Conservation (phyloP, 2,329 filamentous ascomycete genomes). For the Phialophora verrucosa region DNA sequence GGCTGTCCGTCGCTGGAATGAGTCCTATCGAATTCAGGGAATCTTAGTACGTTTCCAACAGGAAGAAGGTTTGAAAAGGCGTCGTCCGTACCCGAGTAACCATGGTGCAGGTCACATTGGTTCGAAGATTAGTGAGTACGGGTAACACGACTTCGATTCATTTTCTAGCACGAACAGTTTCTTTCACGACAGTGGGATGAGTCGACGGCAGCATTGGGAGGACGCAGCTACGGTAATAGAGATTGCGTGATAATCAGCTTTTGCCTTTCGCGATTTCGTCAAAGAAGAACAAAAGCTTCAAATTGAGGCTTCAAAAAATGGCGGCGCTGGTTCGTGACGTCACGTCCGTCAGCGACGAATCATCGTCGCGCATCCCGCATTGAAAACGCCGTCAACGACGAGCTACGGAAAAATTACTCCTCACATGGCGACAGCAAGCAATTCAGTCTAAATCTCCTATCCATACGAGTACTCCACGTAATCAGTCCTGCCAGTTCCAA, state of each 20-base stretch:
- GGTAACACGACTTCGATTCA: background rate
- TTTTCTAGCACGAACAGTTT: background rate
- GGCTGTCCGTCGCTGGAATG: background rate
- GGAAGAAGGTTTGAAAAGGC: too few species aligned
- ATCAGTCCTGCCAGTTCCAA: conserved; percentile 34
- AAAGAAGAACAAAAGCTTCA: background rate
- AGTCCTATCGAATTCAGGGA: too few species aligned
- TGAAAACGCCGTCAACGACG: background rate
- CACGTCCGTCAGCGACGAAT: background rate
- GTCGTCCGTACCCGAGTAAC: background rate
- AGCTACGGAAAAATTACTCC: too few species aligned
- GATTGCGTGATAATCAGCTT: background rate
- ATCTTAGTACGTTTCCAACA: too few species aligned
- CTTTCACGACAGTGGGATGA: background rate
- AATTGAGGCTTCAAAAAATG: background rate
- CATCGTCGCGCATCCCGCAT: background rate
- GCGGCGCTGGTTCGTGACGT: background rate
- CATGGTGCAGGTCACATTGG: background rate
- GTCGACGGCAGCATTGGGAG: background rate
- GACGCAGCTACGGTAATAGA: too few species aligned
- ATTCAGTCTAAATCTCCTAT: background rate
- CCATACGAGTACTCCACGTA: background rate
- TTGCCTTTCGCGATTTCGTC: background rate
- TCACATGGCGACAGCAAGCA: too few species aligned
- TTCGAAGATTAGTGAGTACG: background rate